phyloP scores from a whole-genome alignment of 2,329 filamentous ascomycete genomes.

The Hypoxylon sp. region DNA sequence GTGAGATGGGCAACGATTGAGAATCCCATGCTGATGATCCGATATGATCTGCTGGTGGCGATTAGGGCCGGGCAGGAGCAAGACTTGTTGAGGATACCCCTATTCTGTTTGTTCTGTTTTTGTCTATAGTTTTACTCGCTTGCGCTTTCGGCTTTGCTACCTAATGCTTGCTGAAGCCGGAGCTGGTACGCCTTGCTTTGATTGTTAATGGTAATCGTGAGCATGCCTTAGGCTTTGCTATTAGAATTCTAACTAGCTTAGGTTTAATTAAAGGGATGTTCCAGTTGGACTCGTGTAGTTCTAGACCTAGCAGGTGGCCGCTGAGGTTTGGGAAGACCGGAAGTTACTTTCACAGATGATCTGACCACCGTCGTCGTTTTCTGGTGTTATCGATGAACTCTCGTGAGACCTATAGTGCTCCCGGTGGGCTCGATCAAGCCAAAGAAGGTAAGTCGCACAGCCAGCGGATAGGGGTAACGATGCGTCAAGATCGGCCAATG shows the following conservation, averaged over 20 bases:
- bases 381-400: background rate
- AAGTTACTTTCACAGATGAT: background rate
- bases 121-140: constrained; percentile 8
- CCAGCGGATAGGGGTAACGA: background rate
- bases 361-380: background rate
- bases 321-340: background rate
- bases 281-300: background rate
- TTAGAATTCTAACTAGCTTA: background rate
- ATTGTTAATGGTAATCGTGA: background rate
- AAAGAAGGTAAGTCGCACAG: background rate
- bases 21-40: background rate
- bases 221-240: background rate
- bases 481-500: background rate
- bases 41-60: constrained; percentile 5
- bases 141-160: constrained; percentile 11
- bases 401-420: background rate
- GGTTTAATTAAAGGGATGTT: background rate
- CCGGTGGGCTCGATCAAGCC: background rate
- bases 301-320: background rate
- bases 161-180: background rate
- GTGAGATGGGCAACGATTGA: constrained; percentile 42
- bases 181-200: background rate
- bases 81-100: constrained; percentile 35
- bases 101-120: constrained; percentile 11
- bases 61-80: constrained; percentile 5